Evolutionary conservation across 1,284 basidiomycete species (phyloP), one percentile per base, ranked within the genome.

Genomic region (Porodaedalea pini): DNA sequence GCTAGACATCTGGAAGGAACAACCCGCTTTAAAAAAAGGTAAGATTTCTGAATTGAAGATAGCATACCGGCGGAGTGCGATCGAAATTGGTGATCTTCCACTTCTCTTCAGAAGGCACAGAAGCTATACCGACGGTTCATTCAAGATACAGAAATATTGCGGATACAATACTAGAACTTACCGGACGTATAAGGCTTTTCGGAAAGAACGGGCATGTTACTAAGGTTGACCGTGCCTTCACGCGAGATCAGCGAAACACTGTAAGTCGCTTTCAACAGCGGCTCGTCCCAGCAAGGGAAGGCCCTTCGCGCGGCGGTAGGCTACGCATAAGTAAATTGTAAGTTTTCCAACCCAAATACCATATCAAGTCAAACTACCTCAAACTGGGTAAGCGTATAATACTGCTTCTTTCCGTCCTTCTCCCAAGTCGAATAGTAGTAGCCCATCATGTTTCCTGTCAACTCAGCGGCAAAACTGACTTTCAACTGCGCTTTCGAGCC

Each of bases 251-350:
- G 79, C 13, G 88, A 88, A 65, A 98, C 77, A 57, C 78, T 69
- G 71, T 90, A 97, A 2, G 87, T 94, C 4, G 94, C 90, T 72
- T 98, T 98, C 67, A 97, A 79, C 21, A 85, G 79, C 23, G 96
- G 96, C 70, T 98, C 94, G 70, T 98, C 96, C 91, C 92, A 98
- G 71, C 83, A 88, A 27, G 92, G 92, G 71, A 93, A 91, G 8
- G 88, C 86, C 52, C 83, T 78, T 58, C 94, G 79, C 3, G 94
- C 94, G 58, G 87, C 85, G 25, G 93, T 97, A 17, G 95, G 87
- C 85, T 98, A 74, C 55, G 77, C 73, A 60, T 66, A 66, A 60
- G 61, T 69, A 62, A 69, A 68, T 54, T 61, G 59, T 29, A n/a
- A 31, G 13, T 11, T 4, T 17, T 66, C 63, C 19, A 37, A 36